Evolutionary conservation across 2,329 filamentous ascomycete species (phyloP).

Genomic region (Ophiostoma perfectum): DNA sequence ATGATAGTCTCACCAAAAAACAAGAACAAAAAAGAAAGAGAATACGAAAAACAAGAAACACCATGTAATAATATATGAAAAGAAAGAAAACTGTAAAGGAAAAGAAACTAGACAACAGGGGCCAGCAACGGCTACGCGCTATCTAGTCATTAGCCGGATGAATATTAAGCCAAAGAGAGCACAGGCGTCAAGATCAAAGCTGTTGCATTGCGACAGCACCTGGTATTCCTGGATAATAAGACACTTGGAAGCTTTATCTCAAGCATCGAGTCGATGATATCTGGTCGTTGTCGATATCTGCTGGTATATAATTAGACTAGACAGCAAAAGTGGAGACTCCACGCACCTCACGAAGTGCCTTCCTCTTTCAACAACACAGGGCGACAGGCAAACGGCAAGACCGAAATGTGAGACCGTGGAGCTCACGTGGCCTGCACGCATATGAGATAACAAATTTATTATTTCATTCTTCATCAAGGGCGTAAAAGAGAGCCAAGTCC

Average conservation of each 20-base stretch:
- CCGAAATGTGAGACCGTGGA: neutral
- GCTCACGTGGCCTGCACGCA: too few species aligned
- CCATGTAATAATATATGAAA: too few species aligned
- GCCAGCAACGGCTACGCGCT: neutral
- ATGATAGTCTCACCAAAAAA: too few species aligned
- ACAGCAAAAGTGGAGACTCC: neutral
- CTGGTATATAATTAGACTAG: neutral
- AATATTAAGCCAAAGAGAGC: neutral
- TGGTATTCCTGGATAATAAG: too few species aligned
- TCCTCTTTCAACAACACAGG: neutral
- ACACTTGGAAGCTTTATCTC: too few species aligned
- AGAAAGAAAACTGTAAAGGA: too few species aligned
- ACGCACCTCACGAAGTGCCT: slow-evolving; percentile 11
- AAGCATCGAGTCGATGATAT: neutral
- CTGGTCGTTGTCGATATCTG: neutral
- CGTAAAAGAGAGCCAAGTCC: too few species aligned
- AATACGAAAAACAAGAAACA: too few species aligned
- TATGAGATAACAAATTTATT: neutral
- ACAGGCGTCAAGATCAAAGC: neutral
- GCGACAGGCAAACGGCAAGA: neutral
- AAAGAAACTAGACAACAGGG: neutral
- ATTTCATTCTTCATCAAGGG: too few species aligned
- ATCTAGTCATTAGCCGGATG: neutral
- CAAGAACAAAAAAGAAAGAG: too few species aligned
- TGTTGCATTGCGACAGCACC: too few species aligned